Evolutionary conservation across 768 basidiomycete genomes (phyloP).

Genomic region (Leccinum rimulosum): DNA sequence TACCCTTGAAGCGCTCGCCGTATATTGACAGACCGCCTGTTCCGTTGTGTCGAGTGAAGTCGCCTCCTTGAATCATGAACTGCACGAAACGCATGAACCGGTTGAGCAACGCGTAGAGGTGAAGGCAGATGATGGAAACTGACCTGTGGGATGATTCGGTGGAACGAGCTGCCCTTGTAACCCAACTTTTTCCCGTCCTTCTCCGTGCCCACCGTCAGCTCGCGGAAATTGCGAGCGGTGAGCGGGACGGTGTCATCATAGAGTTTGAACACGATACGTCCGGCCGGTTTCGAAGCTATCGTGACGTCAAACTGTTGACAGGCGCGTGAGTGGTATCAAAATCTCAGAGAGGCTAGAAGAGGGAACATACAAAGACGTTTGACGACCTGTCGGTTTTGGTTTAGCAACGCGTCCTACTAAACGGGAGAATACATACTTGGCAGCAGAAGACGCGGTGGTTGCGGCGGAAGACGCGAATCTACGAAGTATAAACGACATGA

Average conservation of each 20-base stretch:
- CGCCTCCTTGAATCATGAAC: conserved; percentile 89
- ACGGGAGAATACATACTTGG: conserved; percentile 13
- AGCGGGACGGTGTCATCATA: conserved; percentile 81
- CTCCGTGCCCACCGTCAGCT: conserved; percentile 56
- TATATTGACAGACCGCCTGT: conserved; percentile 88
- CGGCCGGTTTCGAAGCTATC: conserved; percentile 57
- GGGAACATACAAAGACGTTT: conserved; percentile 32
- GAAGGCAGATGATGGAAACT: conserved; percentile 10
- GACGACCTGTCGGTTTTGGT: conserved; percentile 8
- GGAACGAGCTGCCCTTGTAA: conserved; percentile 68
- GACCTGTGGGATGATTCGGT: conserved; percentile 69
- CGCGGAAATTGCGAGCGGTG: conserved; percentile 80
- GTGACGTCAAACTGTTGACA: conserved; percentile 57
- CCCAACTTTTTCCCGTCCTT: conserved; percentile 57
- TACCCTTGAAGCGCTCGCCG: conserved; percentile 74
- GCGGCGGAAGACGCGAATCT: conserved; percentile 51
- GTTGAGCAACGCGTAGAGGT: not conserved
- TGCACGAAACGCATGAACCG: conserved; percentile 14
- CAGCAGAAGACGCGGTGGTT: conserved; percentile 13
- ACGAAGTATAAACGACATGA: conserved; percentile 51
- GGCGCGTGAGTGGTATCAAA: not conserved
- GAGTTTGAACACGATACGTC: conserved; percentile 79
- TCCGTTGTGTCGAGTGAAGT: conserved; percentile 74
- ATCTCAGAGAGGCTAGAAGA: not conserved
- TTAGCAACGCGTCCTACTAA: conserved; percentile 1